Percentiles rank a stretch among this genome's conserved stretches.
These are phyloP conservation scores for Pezicula rhizophila DNA, from an alignment of 2,329 filamentous ascomycete species.

Conservation along the genomic window DNA sequence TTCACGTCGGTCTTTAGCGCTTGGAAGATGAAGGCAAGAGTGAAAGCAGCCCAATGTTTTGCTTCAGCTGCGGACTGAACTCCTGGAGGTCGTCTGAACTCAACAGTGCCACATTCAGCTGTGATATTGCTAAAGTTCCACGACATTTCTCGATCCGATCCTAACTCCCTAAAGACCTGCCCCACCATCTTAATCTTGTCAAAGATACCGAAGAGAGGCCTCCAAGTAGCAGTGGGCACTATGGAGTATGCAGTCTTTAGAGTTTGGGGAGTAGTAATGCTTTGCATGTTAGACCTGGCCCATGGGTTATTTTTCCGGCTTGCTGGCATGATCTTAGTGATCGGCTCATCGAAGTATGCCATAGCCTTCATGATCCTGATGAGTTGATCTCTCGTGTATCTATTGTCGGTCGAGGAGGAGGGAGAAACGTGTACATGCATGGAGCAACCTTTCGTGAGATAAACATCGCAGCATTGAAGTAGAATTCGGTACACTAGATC, in stretches of 20 bases:
- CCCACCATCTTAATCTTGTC: background rate
- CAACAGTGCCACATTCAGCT: background rate
- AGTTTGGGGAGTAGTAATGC: no score
- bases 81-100: background rate
- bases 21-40: background rate
- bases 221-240: background rate
- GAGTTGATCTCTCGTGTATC: background rate
- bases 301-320: background rate
- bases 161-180: background rate
- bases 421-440: background rate
- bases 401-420: background rate
- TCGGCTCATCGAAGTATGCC: background rate
- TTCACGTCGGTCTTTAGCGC: background rate
- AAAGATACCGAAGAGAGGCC: background rate
- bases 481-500: no score
- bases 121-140: background rate
- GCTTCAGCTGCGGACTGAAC: background rate
- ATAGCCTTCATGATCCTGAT: background rate
- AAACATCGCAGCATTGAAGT: background rate
- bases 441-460: background rate
- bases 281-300: background rate
- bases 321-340: background rate
- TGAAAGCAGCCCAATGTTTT: background rate
- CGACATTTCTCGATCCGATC: background rate
- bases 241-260: background rate